Evolutionary conservation across 2,329 filamentous ascomycete species (phyloP).

Genomic region (Pyrenophora tritici-repentis): DNA sequence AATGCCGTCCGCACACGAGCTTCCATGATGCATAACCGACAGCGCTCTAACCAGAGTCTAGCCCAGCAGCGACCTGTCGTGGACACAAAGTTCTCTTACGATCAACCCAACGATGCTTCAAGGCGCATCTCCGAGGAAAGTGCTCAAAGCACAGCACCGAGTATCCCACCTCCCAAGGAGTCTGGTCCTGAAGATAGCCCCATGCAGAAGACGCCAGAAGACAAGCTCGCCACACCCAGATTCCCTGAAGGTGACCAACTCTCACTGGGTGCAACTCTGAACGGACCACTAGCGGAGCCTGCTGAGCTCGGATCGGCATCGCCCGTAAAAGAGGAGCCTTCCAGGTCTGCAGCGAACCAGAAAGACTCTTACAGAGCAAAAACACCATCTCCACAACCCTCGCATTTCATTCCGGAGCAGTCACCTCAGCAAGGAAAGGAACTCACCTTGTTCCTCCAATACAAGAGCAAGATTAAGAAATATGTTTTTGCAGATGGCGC

Average conservation of each 20-base stretch:
- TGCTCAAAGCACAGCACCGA: constrained; percentile 46
- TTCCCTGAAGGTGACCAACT: constrained; percentile 40
- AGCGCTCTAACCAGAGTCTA: constrained; percentile 50
- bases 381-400: constrained; percentile 49
- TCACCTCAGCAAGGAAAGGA: constrained; percentile 82
- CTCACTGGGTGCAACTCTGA: constrained; percentile 42
- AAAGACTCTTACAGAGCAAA: constrained; percentile 41
- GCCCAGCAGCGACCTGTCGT: constrained; percentile 49
- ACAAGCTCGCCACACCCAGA: constrained; percentile 59
- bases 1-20: constrained; percentile 68
- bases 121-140: constrained; percentile 68
- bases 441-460: constrained; percentile 90
- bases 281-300: constrained; percentile 44
- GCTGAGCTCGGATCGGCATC: constrained; percentile 33
- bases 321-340: constrained; percentile 29
- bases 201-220: constrained; percentile 64
- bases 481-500: constrained; percentile 85
- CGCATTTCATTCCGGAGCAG: constrained; percentile 54
- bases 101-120: constrained; percentile 50
- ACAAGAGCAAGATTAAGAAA: constrained; percentile 97
- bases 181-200: constrained; percentile 39
- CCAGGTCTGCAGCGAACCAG: constrained; percentile 31
- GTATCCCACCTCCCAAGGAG: constrained; percentile 42
- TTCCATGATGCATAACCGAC: constrained; percentile 58
- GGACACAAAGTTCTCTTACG: constrained; percentile 63